A percentile compares a stretch with the other conserved stretches of the same genome.
Evolutionary conservation across 139 green algal species (phyloP).

Genomic region (Dunaliella sp.): DNA sequence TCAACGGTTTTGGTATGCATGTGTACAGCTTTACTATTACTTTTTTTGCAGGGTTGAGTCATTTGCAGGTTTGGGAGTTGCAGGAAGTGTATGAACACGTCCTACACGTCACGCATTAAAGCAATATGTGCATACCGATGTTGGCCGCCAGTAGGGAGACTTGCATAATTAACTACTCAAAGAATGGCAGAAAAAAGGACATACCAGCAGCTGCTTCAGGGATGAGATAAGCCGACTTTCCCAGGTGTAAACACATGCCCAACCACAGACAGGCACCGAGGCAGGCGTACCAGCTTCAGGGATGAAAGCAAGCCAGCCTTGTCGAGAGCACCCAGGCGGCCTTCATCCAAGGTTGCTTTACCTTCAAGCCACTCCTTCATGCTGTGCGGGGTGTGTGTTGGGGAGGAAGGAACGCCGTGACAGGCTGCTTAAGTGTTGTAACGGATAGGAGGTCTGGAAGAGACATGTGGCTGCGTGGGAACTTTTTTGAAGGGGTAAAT

Average conservation of each 20-base stretch:
- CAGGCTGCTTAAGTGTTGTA: too few species aligned
- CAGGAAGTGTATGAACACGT: too few species aligned
- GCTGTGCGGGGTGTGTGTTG: too few species aligned
- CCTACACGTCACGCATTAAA: neutral
- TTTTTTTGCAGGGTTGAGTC: neutral
- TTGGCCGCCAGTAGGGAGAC: neutral
- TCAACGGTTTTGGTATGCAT: neutral
- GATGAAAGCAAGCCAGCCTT: slow-evolving; percentile 21
- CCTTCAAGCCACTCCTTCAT: slow-evolving; percentile 20
- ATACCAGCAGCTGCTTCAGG: too few species aligned
- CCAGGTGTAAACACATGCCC: neutral
- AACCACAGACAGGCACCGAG: neutral
- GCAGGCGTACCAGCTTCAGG: slow-evolving; percentile 36
- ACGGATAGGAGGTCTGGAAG: too few species aligned
- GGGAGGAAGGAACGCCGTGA: too few species aligned
- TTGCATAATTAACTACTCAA: neutral
- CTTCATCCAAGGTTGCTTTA: neutral
- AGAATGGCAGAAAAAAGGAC: neutral
- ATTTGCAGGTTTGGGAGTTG: too few species aligned
- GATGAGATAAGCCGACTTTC: too few species aligned
- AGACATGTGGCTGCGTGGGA: too few species aligned
- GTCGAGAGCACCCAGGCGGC: slow-evolving; percentile 29
- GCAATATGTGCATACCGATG: neutral
- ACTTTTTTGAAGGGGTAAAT: too few species aligned
- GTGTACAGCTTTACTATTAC: neutral